phyloP scores from a whole-genome alignment of 2,329 filamentous ascomycete genomes.

The Sphaceloma murrayae region DNA sequence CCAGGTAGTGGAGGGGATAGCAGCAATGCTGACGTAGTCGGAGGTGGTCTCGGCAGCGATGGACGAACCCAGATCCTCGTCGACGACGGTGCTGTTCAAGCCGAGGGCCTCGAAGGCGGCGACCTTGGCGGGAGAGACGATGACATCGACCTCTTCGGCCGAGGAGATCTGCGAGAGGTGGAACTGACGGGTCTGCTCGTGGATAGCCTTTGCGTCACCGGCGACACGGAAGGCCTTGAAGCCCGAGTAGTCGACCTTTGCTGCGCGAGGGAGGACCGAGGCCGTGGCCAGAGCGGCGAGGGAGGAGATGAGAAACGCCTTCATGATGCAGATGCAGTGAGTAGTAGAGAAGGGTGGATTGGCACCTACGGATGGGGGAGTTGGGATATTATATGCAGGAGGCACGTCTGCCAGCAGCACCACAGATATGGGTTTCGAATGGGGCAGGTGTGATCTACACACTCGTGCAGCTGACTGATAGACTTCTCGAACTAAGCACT shows the following conservation, averaged over 20 bases:
- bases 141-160: conserved; percentile 19
- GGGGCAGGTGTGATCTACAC: conserved; percentile 7
- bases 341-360: background rate
- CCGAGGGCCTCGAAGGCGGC: conserved; percentile 19
- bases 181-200: conserved; percentile 8
- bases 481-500: conserved; percentile 3
- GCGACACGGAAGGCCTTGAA: conserved; percentile 14
- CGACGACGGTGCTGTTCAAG: conserved; percentile 20
- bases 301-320: conserved; percentile 3
- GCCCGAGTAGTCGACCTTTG: conserved; percentile 5
- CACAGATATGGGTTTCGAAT: conserved; percentile 3
- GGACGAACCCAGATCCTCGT: conserved; percentile 21
- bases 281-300: conserved; percentile 10
- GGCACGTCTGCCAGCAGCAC: background rate
- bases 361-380: background rate
- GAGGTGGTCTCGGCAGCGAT: conserved; percentile 19
- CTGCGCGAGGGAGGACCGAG: conserved; percentile 7
- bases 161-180: conserved; percentile 8
- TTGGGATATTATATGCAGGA: background rate
- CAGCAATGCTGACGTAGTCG: conserved; percentile 16
- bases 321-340: background rate
- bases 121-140: conserved; percentile 17
- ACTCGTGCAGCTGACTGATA: background rate
- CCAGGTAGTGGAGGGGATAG: conserved; percentile 21
- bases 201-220: conserved; percentile 9